phyloP scores from a whole-genome alignment of 768 basidiomycete species.

The Boletus insuetus region DNA sequence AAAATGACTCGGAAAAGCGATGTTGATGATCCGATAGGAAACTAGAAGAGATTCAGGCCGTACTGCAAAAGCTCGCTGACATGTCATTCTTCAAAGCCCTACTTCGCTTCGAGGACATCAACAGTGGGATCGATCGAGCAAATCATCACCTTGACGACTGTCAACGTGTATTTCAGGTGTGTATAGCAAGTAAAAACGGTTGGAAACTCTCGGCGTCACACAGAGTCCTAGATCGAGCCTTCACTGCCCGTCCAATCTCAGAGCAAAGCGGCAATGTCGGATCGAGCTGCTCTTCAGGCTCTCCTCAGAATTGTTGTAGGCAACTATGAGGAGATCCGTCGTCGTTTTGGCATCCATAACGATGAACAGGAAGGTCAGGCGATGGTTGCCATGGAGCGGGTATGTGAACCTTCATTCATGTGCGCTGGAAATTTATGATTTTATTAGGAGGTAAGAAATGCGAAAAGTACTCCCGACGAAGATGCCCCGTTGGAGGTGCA shows the following conservation, averaged over 20 bases:
- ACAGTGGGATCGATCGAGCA: background rate
- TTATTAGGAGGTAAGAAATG: background rate
- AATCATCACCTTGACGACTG: background rate
- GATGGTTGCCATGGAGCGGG: constrained; percentile 4
- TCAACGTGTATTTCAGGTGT: background rate
- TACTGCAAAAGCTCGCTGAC: background rate
- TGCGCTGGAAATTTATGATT: too few relatives aligned
- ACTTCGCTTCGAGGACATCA: constrained; percentile 1
- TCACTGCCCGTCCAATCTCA: background rate
- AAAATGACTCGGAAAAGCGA: too few relatives aligned
- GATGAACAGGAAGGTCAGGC: constrained; percentile 3
- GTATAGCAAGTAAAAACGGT: background rate
- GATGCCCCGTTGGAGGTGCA: background rate
- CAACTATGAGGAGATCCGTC: background rate
- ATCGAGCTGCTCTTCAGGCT: background rate
- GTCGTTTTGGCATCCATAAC: background rate
- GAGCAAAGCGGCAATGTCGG: background rate
- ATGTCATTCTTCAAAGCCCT: constrained; percentile 7
- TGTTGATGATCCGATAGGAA: background rate
- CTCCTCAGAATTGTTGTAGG: background rate
- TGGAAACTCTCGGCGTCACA: background rate
- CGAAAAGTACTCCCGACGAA: background rate
- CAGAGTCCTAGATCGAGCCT: background rate
- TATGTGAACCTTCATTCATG: background rate
- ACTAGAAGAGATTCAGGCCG: background rate